Percentiles rank a stretch among this genome's conserved stretches.
Evolutionary conservation across 352 stramenopile species (phyloP).

Genomic region (Phytopythium litorale): DNA sequence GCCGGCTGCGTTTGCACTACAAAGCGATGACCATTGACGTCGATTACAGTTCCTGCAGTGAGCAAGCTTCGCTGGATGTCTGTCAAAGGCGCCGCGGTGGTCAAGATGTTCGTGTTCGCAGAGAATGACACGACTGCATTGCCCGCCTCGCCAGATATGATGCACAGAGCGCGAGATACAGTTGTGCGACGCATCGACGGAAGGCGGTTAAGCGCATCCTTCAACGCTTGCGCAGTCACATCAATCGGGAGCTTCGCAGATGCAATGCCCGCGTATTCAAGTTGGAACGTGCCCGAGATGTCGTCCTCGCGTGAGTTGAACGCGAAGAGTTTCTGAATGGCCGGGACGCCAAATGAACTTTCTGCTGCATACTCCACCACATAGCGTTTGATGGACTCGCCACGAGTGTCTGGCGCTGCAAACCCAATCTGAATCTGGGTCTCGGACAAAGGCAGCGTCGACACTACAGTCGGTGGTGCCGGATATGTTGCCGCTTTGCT

Average conservation of each 20-base stretch:
- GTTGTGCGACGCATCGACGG: constrained; percentile 43
- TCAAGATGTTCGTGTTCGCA: constrained; percentile 28
- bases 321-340: constrained; percentile 48
- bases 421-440: constrained; percentile 47
- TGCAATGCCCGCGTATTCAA: constrained; percentile 56
- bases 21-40: constrained; percentile 29
- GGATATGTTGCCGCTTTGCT: constrained; percentile 33
- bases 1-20: constrained; percentile 36
- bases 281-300: constrained; percentile 54
- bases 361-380: constrained; percentile 55
- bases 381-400: constrained; percentile 41
- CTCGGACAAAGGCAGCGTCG: constrained; percentile 47
- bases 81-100: constrained; percentile 31
- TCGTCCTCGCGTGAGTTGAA: constrained; percentile 46
- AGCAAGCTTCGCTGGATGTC: constrained; percentile 32
- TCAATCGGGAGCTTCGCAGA: constrained; percentile 52
- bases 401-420: constrained; percentile 19
- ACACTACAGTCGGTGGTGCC: constrained; percentile 29
- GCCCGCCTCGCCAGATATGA: constrained; percentile 36
- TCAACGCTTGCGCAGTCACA: constrained; percentile 32
- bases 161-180: constrained; percentile 37
- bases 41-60: constrained; percentile 25
- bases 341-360: constrained; percentile 36
- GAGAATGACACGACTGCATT: constrained; percentile 36
- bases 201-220: constrained; percentile 35